phyloP scores from a whole-genome alignment of 2,329 filamentous ascomycete species.

The Domatiomyces catenatus region DNA sequence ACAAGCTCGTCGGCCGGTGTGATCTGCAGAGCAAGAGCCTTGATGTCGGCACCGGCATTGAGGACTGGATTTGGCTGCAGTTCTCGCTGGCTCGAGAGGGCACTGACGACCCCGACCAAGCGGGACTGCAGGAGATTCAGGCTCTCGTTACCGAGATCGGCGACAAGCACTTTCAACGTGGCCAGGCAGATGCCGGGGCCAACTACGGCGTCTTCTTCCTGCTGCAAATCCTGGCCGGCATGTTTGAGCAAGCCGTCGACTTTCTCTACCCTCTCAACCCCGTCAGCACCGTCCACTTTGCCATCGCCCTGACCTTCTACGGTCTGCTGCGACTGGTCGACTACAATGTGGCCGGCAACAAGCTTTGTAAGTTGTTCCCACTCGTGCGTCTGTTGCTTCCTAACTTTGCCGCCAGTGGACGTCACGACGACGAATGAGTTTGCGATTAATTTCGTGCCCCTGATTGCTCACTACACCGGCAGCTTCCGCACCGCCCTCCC shows the following conservation, averaged over 20 bases:
- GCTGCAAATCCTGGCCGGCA: constrained; percentile 72
- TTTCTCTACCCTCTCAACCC: constrained; percentile 88
- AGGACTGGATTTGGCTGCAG: constrained; percentile 54
- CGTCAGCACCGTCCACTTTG: constrained; percentile 87
- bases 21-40: constrained; percentile 43
- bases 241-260: constrained; percentile 85
- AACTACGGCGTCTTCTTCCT: constrained; percentile 87
- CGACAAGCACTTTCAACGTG: constrained; percentile 75
- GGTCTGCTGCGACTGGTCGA: constrained; percentile 68
- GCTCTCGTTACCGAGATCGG: constrained; percentile 76
- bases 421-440: constrained; percentile 40
- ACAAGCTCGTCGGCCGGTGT: constrained; percentile 83
- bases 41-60: constrained; percentile 44
- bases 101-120: constrained; percentile 44
- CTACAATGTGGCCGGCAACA: constrained; percentile 57
- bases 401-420: constrained; percentile 31
- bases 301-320: constrained; percentile 76
- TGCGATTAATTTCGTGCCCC: constrained; percentile 85
- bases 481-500: constrained; percentile 88
- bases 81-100: constrained; percentile 48
- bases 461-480: constrained; percentile 87
- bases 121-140: constrained; percentile 55
- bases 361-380: constrained; percentile 37
- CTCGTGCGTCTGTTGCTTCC: constrained; percentile 3
- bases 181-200: constrained; percentile 58